phyloP scores from a whole-genome alignment of 805 yeast genomes.

The Cyberlindnera maclurae region DNA sequence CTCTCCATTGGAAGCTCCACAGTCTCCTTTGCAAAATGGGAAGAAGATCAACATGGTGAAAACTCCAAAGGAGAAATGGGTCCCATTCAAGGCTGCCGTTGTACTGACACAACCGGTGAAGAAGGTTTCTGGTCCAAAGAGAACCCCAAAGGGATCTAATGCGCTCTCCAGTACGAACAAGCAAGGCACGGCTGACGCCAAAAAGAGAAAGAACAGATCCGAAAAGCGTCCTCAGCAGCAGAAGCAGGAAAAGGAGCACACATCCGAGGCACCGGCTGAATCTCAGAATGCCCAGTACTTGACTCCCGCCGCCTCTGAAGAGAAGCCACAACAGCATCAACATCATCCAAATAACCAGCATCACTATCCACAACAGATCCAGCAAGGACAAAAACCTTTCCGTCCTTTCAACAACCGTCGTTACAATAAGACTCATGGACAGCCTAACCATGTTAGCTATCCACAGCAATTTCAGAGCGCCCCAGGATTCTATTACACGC shows the following conservation, averaged over 20 bases:
- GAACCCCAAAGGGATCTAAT: conserved; percentile 13
- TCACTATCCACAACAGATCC: conserved; percentile 10
- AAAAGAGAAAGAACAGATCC: conserved; percentile 22
- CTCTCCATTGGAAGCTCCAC: conserved; percentile 29
- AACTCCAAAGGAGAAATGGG: conserved; percentile 54
- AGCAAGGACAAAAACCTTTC: conserved; percentile 14
- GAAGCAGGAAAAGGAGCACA: conserved; percentile 5
- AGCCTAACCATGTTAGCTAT: conserved; percentile 8
- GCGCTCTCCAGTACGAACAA: conserved; percentile 7
- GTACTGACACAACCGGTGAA: conserved; percentile 32
- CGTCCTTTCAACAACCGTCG: conserved; percentile 22
- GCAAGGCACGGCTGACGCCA: conserved; percentile 11
- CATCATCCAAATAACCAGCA: conserved; percentile 10
- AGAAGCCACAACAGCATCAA: conserved; percentile 1
- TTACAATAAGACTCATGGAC: conserved; percentile 11
- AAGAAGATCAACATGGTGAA: conserved; percentile 16
- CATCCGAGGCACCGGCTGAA: neutral
- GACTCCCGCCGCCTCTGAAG: neutral
- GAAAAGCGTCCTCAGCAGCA: conserved; percentile 8
- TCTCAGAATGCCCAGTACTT: too few relatives aligned
- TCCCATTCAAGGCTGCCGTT: conserved; percentile 57
- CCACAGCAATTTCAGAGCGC: conserved; percentile 9
- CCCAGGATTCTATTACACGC: conserved; percentile 5
- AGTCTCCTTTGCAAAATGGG: conserved; percentile 11
- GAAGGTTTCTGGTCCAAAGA: conserved; percentile 18